phyloP scores from a whole-genome alignment of 1,284 basidiomycete genomes.

The Boletellus deceptivus region DNA sequence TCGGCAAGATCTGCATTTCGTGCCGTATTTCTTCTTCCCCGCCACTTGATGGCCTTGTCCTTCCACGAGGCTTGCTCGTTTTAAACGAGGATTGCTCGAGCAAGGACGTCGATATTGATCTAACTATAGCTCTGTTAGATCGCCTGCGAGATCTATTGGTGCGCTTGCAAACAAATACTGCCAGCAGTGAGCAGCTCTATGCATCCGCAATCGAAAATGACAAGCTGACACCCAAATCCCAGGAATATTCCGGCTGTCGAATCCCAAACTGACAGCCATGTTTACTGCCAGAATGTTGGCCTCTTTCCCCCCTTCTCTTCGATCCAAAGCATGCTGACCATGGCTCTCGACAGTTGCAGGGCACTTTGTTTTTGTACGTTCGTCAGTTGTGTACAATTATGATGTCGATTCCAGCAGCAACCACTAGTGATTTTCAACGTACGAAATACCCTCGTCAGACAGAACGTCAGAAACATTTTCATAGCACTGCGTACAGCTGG shows the following conservation, averaged over 20 bases:
- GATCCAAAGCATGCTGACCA: background rate
- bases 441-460: background rate
- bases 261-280: slow-evolving; percentile 22
- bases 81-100: slow-evolving; percentile 26
- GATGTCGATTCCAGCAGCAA: background rate
- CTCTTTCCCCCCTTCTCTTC: background rate
- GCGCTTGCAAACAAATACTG: slow-evolving; percentile 10
- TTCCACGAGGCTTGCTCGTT: slow-evolving; percentile 49
- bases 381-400: background rate
- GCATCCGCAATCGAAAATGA: background rate
- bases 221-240: background rate
- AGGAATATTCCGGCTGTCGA: slow-evolving; percentile 18
- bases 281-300: slow-evolving; percentile 30
- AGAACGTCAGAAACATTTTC: slow-evolving; percentile 15
- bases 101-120: slow-evolving; percentile 13
- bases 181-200: slow-evolving; percentile 9
- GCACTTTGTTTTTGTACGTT: no score
- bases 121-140: slow-evolving; percentile 12
- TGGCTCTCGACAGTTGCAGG: slow-evolving; percentile 17
- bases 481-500: slow-evolving; percentile 7
- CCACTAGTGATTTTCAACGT: slow-evolving; percentile 21
- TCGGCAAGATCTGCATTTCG: slow-evolving; percentile 38
- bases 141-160: slow-evolving; percentile 13
- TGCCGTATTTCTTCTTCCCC: slow-evolving; percentile 21
- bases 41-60: slow-evolving; percentile 41